Evolutionary conservation across 305 asterid species (phyloP).

Genomic region (Fraxinus albicans): DNA sequence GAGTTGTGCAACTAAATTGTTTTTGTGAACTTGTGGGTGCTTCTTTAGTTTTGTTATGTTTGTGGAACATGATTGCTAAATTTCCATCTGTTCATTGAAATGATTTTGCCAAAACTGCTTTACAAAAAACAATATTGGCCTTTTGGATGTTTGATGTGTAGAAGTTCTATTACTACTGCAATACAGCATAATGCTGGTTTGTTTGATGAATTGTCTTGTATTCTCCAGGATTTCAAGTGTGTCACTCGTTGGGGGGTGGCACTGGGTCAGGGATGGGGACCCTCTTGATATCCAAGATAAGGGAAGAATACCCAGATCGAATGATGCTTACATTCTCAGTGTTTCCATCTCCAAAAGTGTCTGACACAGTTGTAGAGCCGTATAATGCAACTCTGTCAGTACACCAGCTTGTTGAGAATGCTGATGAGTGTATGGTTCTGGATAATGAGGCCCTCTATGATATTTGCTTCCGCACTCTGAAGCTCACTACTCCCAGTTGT

Average conservation of each 20-base stretch:
- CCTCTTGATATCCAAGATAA: conserved; percentile 35
- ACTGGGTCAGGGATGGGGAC: conserved; percentile 50
- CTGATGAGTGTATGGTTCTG: conserved; percentile 41
- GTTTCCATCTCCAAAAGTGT: conserved; percentile 38
- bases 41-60: background rate
- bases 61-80: background rate
- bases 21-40: background rate
- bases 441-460: conserved; percentile 43
- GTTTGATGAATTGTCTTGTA: background rate
- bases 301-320: conserved; percentile 42
- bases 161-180: background rate
- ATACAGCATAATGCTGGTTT: background rate
- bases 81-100: background rate
- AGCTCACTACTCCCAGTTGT: conserved; percentile 38
- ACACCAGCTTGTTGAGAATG: conserved; percentile 38
- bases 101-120: background rate
- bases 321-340: conserved; percentile 45
- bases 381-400: conserved; percentile 37
- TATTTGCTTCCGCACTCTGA: conserved; percentile 38
- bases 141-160: background rate
- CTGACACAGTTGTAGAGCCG: conserved; percentile 39
- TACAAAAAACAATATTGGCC: background rate
- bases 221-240: conserved; percentile 40
- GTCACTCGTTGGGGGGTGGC: conserved; percentile 41
- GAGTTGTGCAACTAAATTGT: background rate